Conservation (phyloP, 2,329 filamentous ascomycete species). For the Xylaria sp. region DNA sequence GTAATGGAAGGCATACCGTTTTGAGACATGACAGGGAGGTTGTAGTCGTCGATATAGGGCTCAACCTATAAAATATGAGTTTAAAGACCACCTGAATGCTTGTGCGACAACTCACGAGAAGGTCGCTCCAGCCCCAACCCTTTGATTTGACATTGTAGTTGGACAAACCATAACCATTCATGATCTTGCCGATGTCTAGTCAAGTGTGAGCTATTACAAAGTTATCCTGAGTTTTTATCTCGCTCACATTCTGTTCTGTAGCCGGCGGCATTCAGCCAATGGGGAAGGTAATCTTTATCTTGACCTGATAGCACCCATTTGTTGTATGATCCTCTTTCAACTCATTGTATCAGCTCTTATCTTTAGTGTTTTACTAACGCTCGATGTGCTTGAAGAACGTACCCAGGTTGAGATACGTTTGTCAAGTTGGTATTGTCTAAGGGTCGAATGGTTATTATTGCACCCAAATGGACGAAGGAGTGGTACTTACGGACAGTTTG, state of each 20-base stretch:
- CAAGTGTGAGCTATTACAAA: background rate
- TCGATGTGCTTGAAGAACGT: background rate
- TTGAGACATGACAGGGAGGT: slow-evolving; percentile 39
- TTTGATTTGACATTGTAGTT: slow-evolving; percentile 53
- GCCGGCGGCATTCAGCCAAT: slow-evolving; percentile 57
- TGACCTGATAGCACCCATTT: slow-evolving; percentile 56
- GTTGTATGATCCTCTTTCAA: slow-evolving; percentile 47
- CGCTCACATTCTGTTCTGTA: slow-evolving; percentile 56
- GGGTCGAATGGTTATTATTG: background rate
- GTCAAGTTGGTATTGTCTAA: slow-evolving; percentile 48
- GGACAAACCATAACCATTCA: slow-evolving; percentile 54
- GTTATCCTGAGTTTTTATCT: background rate
- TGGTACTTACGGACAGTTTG: slow-evolving; percentile 37
- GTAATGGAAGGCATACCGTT: background rate
- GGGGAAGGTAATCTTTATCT: slow-evolving; percentile 55
- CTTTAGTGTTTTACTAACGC: background rate
- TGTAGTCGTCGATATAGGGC: slow-evolving; percentile 47
- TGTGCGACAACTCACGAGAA: background rate
- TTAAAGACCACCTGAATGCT: background rate
- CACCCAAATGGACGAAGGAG: background rate
- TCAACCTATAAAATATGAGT: slow-evolving; percentile 38
- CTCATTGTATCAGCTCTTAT: background rate
- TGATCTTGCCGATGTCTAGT: slow-evolving; percentile 54
- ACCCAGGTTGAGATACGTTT: slow-evolving; percentile 38
- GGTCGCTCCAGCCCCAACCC: slow-evolving; percentile 39